phyloP scores from a whole-genome alignment of 345 rosid genomes.

The Syzygium grande region DNA sequence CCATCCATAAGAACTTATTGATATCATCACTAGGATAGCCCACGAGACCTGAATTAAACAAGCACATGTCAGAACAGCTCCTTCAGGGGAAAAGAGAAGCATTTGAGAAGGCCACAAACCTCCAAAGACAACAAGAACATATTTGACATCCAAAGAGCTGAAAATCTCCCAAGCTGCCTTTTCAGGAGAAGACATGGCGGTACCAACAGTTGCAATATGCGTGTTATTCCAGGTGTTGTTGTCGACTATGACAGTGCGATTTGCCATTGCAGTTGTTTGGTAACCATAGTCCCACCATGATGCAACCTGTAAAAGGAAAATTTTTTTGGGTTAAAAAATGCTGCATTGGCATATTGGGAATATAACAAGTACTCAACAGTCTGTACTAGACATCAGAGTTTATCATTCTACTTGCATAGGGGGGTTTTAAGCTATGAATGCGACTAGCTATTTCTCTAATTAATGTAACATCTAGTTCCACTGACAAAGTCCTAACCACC shows the following conservation, averaged over 20 bases:
- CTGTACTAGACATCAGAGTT: neutral
- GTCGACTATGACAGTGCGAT: slow-evolving; percentile 96
- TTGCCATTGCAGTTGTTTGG: slow-evolving; percentile 99
- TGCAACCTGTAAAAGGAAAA: slow-evolving; percentile 60
- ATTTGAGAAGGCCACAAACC: slow-evolving; percentile 41
- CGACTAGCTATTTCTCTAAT: neutral
- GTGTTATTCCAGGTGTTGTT: slow-evolving; percentile 99
- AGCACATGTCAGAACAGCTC: slow-evolving; percentile 17
- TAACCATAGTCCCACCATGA: slow-evolving; percentile 99
- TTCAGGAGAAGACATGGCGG: slow-evolving; percentile 99
- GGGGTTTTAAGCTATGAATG: neutral
- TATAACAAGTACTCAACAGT: neutral
- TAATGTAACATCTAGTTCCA: neutral
- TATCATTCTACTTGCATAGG: neutral
- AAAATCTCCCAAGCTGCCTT: slow-evolving; percentile 99
- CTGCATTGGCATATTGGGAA: neutral
- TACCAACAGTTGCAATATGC: slow-evolving; percentile 98
- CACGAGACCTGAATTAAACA: slow-evolving; percentile 59
- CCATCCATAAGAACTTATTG: slow-evolving; percentile 99
- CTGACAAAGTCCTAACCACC: neutral
- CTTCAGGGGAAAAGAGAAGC: neutral
- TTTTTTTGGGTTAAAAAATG: neutral
- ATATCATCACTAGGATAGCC: slow-evolving; percentile 99
- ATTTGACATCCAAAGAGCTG: slow-evolving; percentile 94
- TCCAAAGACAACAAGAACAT: slow-evolving; percentile 96